Evolutionary conservation across 1,284 basidiomycete species (phyloP).

Genomic region (Heliocybe sulcata): DNA sequence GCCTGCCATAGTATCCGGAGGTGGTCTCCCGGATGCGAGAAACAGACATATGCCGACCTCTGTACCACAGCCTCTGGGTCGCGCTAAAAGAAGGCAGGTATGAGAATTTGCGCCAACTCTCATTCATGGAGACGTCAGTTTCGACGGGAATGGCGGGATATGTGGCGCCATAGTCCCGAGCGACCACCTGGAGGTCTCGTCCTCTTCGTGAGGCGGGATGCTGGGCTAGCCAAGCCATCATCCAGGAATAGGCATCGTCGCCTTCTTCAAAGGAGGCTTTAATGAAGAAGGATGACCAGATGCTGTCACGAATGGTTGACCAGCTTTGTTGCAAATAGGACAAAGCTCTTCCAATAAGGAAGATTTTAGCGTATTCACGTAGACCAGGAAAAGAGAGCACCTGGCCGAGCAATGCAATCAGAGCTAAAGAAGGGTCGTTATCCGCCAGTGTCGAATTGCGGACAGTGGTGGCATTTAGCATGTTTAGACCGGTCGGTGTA

Average conservation of each 20-base stretch:
- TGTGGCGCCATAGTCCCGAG: conserved; percentile 23
- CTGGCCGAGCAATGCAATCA: too few species aligned
- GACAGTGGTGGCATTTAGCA: too few species aligned
- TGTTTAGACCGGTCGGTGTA: too few species aligned
- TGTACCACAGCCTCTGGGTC: conserved; percentile 43
- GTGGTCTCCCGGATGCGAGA: conserved; percentile 27
- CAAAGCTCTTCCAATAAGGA: conserved; percentile 52
- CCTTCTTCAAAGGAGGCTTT: conserved; percentile 54
- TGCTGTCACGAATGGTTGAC: conserved; percentile 31
- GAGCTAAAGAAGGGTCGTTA: too few species aligned
- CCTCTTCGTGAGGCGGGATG: conserved; percentile 42
- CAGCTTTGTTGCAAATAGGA: conserved; percentile 46
- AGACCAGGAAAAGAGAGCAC: conserved; percentile 32
- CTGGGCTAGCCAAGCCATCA: conserved; percentile 54
- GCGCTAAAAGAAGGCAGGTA: conserved; percentile 40
- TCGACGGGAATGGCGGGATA: too few species aligned
- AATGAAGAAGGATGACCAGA: conserved; percentile 50
- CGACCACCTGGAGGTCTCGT: conserved; percentile 45
- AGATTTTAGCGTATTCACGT: conserved; percentile 57
- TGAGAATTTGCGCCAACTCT: conserved; percentile 25
- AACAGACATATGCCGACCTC: conserved; percentile 38
- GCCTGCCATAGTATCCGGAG: conserved; percentile 12
- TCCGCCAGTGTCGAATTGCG: too few species aligned
- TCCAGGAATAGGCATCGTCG: conserved; percentile 45
- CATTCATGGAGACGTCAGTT: conserved; percentile 16